Evolutionary conservation across 192 early-diverging fungal species (phyloP), one percentile per base, ranked within the genome.

Genomic region (Backusella liffmaniae): DNA sequence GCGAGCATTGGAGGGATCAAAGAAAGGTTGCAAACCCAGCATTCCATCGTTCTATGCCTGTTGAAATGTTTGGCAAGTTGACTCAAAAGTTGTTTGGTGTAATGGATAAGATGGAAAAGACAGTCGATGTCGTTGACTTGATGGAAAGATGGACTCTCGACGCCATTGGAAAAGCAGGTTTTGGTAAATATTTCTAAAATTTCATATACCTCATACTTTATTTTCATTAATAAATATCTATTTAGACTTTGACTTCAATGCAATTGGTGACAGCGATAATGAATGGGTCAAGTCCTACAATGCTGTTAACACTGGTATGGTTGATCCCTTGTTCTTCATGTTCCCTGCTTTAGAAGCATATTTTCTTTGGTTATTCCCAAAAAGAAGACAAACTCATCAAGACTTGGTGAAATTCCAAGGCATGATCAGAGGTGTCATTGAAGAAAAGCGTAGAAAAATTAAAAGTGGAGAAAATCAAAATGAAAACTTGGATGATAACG

Each of bases 41-140:
- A 42, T 81, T 81, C 41, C 70, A 77, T 53, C 67, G 76, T 30
- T 73, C 80, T 10, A 74, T 81, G 67, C 80, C 76, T 32, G 73
- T 75, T 2, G 56, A 71, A n/a, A 35, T 77, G 5, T 81, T 81
- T 67, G 73, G 76, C 5, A 15, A 39, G 7, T 10, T 77, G 26
- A 75, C 73, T 1, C 68, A 77, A 35, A 73, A 30, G 0, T 10
- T 81, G 36, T 74, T 81, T 53, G 35, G 34, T n/a, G 56, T 36
- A 5, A 75, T 81, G 37, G 76, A 72, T 1, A 9, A 12, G 37
- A n/a, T 3, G 18, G 36, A 26, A 70, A 9, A 18, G 36, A 42
- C 16, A 73, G 16, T 15, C 12, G 26, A 49, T 49, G 18, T 49
- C n/a, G 16, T 6, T n/a, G 46, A 49, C 18, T 49, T 49, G 18